phyloP scores from a whole-genome alignment of 441 rosid species.

The Gossypium davidsonii region DNA sequence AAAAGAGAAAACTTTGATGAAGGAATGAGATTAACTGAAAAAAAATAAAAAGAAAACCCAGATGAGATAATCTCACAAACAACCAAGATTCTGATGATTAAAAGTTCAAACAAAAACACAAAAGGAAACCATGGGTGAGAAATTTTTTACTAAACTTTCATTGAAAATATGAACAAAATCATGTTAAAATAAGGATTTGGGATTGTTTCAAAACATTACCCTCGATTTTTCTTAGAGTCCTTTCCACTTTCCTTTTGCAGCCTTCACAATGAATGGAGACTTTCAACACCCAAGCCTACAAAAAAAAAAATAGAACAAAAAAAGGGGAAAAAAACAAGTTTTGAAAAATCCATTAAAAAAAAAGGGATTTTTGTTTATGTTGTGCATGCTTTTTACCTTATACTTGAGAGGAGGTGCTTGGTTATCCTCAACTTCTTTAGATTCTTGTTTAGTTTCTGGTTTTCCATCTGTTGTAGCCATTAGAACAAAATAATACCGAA shows the following conservation, averaged over 20 bases:
- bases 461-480: constrained; percentile 40
- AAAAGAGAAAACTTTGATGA: constrained; percentile 2
- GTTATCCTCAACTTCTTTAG: constrained; percentile 27
- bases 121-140: background rate
- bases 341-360: background rate
- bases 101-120: background rate
- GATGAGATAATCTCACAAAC: background rate
- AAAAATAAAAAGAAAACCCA: background rate
- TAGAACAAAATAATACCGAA: background rate
- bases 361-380: background rate
- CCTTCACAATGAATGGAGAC: constrained; percentile 78
- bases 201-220: constrained; percentile 29
- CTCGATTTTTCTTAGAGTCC: constrained; percentile 48
- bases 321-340: background rate
- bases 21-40: background rate
- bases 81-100: background rate
- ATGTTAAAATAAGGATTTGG: background rate
- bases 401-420: constrained; percentile 35
- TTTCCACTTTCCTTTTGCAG: constrained; percentile 70
- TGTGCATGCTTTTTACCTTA: constrained; percentile 34
- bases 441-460: constrained; percentile 18
- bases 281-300: constrained; percentile 53
- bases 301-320: background rate
- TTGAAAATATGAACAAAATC: background rate
- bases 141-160: background rate